phyloP scores from a whole-genome alignment of 1,139 yeast species.

The Blastobotrys capitulatus region DNA sequence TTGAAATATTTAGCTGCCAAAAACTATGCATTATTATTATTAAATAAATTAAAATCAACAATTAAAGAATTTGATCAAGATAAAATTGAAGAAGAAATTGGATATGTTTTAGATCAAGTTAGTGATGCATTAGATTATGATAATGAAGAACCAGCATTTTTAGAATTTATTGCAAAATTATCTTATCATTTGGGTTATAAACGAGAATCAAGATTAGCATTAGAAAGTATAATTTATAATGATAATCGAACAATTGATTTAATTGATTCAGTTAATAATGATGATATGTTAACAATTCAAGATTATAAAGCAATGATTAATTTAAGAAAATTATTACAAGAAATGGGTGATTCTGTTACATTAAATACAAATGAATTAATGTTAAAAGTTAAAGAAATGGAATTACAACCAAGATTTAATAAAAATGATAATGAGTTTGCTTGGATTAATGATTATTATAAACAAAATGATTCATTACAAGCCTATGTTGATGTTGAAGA shows the following conservation, averaged over 20 bases:
- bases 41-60: conserved; percentile 42
- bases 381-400: conserved; percentile 12
- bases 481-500: conserved; percentile 4
- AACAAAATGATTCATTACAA: conserved; percentile 2
- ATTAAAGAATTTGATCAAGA: conserved; percentile 21
- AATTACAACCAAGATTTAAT: conserved; percentile 12
- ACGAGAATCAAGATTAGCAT: conserved; percentile 52
- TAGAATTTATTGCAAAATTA: conserved; percentile 25
- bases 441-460: conserved; percentile 18
- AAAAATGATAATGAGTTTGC: conserved; percentile 13
- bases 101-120: conserved; percentile 29
- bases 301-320: conserved; percentile 22
- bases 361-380: conserved; percentile 16
- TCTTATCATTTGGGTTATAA: conserved; percentile 30
- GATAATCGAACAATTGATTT: conserved; percentile 26
- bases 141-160: conserved; percentile 29
- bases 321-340: conserved; percentile 22
- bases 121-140: conserved; percentile 34
- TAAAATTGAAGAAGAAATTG: conserved; percentile 25
- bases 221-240: conserved; percentile 52
- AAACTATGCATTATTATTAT: conserved; percentile 70
- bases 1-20: conserved; percentile 73
- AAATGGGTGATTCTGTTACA: conserved; percentile 26
- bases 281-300: conserved; percentile 21
- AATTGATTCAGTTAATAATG: conserved; percentile 20